Base-by-base conservation (phyloP, 2,329 filamentous ascomycete species). In the Pseudogymnoascus sp. region DNA sequence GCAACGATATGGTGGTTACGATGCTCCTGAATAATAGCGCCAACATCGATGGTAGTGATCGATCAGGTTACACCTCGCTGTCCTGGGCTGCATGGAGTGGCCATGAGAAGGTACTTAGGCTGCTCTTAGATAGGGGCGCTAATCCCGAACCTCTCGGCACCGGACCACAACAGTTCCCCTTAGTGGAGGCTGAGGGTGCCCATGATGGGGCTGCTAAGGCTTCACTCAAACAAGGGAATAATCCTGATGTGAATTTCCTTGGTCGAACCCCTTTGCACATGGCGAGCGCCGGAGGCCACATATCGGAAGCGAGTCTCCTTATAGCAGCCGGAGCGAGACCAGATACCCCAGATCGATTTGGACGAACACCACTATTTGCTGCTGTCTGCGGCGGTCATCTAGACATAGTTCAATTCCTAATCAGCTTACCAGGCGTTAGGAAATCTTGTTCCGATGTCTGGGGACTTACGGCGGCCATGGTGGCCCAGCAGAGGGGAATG, bases 341-440 rank as follows among this genome's bases (percentile, higher is more conserved):
- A 39, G 36, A 39, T 39, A 39, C 5, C 12, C 36, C 36, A 39
- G 36, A 39, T 39, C 36, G 36, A 39, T 39, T 39, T 39, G 67
- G 67, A 5, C 60, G 54, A 29, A 68, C 66, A 11, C 64, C 63
- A 61, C 31, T 65, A 26, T 64, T 51, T 57, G 63, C 47, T 62
- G 69, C 69, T 37, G 68, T 66, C 26, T 64, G 47, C 12, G 54
- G 64, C 61, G 67, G 68, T 5, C 62, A 68, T 36, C 36, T 29
- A 57, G 61, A 64, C 3, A 59, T 69, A 18, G 60, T 64, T 21
- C 18, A 62, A 18, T 62, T 62, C 7, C 23, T 64, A 39, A 39
- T 39, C 36, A 39, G 36, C 36, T 39, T 39, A 39, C 14, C 36
- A 39, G 36, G 36, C 12, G 36, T 40, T 40, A 5, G 18, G 29